Evolutionary conservation across 352 stramenopile species (phyloP).

Genomic region (Poterioochromonas sp.): DNA sequence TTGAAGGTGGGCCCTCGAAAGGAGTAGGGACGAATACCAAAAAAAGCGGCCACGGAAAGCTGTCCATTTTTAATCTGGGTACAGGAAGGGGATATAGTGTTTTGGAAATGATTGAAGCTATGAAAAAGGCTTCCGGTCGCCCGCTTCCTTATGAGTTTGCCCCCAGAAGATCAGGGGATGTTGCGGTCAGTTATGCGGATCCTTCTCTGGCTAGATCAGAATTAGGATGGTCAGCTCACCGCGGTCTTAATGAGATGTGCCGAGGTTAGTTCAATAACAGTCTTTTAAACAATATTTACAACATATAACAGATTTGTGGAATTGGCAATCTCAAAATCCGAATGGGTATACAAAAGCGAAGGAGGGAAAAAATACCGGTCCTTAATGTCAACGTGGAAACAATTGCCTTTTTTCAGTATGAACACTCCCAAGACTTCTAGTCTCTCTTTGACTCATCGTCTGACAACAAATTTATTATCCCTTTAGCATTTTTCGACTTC

Average conservation of each 20-base stretch:
- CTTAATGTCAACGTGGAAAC: too few relatives aligned
- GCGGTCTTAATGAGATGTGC: slow-evolving; percentile 72
- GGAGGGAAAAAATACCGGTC: too few relatives aligned
- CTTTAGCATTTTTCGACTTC: not conserved
- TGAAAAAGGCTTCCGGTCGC: slow-evolving; percentile 53
- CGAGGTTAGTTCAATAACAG: not conserved
- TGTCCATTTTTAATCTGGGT: slow-evolving; percentile 66
- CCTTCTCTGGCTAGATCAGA: slow-evolving; percentile 55
- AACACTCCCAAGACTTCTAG: too few relatives aligned
- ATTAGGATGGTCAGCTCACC: slow-evolving; percentile 63
- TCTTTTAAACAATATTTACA: not conserved
- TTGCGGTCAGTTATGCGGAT: slow-evolving; percentile 64
- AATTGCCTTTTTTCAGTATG: too few relatives aligned
- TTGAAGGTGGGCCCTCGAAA: slow-evolving; percentile 36
- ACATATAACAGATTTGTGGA: slow-evolving; percentile 56
- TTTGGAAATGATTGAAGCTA: slow-evolving; percentile 67
- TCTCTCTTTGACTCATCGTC: not conserved
- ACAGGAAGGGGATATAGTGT: slow-evolving; percentile 67
- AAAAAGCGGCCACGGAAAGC: slow-evolving; percentile 39
- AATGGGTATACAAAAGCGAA: slow-evolving; percentile 64
- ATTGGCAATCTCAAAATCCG: slow-evolving; percentile 72
- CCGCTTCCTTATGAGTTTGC: slow-evolving; percentile 38
- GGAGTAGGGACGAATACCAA: not conserved
- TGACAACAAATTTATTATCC: not conserved
- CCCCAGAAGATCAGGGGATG: slow-evolving; percentile 59